Evolutionary conservation across 2,329 filamentous ascomycete species (phyloP).

Genomic region (Atkinsonella texensis): DNA sequence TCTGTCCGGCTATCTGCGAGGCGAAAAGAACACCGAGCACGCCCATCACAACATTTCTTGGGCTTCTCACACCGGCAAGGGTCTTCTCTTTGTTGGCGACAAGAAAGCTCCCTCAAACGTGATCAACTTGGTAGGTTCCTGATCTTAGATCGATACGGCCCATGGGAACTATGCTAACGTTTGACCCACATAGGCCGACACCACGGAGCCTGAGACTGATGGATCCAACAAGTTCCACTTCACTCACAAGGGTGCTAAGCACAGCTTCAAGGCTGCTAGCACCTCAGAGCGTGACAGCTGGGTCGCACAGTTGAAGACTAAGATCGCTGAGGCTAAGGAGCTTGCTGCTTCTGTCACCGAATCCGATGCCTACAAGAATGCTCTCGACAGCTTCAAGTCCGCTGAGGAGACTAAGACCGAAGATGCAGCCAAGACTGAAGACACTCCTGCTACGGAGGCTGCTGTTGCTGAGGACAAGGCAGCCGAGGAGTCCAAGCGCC

Average conservation of each 20-base stretch:
- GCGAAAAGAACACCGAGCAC: constrained; percentile 67
- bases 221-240: constrained; percentile 75
- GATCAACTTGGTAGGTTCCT: constrained; percentile 63
- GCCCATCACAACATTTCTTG: constrained; percentile 75
- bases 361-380: constrained; percentile 80
- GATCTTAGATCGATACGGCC: too few relatives aligned
- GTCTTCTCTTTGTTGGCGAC: constrained; percentile 83
- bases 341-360: constrained; percentile 59
- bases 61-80: constrained; percentile 90
- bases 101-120: constrained; percentile 71
- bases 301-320: constrained; percentile 72
- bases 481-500: constrained; percentile 44
- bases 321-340: constrained; percentile 76
- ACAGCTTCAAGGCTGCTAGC: constrained; percentile 75
- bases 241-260: constrained; percentile 77
- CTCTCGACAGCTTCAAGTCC: constrained; percentile 56
- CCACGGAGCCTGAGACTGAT: constrained; percentile 61
- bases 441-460: constrained; percentile 17
- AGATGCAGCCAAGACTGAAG: constrained; percentile 26
- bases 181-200: constrained; percentile 35
- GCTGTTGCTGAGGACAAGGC: constrained; percentile 21
- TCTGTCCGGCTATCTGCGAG: constrained; percentile 67
- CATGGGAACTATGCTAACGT: constrained; percentile 1
- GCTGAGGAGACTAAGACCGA: constrained; percentile 18
- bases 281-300: constrained; percentile 80